phyloP scores from a whole-genome alignment of 306 rosid species.

The Castanospermum australe region DNA sequence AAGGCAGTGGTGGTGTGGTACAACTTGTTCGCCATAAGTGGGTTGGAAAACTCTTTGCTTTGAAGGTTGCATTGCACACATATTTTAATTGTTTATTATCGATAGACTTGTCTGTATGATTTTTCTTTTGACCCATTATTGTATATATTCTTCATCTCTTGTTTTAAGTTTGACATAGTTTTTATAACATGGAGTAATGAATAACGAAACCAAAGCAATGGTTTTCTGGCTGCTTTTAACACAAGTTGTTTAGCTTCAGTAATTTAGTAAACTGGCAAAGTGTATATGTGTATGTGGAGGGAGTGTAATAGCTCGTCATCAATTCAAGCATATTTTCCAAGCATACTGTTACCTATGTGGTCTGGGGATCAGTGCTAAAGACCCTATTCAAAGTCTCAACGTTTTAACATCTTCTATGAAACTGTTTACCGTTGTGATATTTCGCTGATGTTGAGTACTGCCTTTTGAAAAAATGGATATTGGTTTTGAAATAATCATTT shows the following conservation, averaged over 20 bases:
- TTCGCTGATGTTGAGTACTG: background rate
- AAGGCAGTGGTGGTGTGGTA: conserved; percentile 96
- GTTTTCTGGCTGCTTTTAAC: background rate
- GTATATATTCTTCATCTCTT: background rate
- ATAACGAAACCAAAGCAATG: background rate
- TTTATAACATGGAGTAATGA: background rate
- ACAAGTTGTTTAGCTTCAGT: background rate
- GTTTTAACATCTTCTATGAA: background rate
- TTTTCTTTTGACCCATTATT: background rate
- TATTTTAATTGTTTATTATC: background rate
- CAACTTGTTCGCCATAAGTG: conserved; percentile 98
- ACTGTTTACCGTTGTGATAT: background rate
- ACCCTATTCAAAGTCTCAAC: background rate
- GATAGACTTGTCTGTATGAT: conserved; percentile 12
- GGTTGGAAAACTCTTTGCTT: conserved; percentile 85
- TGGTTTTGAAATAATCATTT: conserved; percentile 8
- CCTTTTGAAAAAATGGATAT: conserved; percentile 3
- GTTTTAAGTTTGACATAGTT: conserved; percentile 3
- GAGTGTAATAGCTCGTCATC: background rate
- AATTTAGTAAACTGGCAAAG: no score
- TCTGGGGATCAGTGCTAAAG: background rate
- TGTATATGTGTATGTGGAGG: background rate
- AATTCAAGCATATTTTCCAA: background rate
- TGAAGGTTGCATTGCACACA: conserved; percentile 62
- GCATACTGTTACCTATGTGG: background rate